phyloP scores from a whole-genome alignment of 2,329 filamentous ascomycete genomes.

The Botrytis squamosa region DNA sequence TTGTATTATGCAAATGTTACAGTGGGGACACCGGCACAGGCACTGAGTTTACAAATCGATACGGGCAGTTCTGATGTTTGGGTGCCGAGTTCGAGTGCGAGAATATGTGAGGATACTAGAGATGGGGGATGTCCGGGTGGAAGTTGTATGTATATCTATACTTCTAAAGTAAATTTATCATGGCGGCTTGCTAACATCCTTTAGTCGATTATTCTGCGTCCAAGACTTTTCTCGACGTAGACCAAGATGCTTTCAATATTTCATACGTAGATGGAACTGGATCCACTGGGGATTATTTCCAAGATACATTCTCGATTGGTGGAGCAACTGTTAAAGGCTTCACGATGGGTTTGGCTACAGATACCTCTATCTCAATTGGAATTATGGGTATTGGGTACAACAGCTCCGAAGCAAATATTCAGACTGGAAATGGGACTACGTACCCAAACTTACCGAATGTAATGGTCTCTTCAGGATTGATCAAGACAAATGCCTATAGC shows the following conservation, averaged over 20 bases:
- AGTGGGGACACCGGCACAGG: constrained; percentile 59
- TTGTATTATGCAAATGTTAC: constrained; percentile 50
- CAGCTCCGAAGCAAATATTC: constrained; percentile 46
- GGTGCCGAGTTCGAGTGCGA: constrained; percentile 45
- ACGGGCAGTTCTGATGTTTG: constrained; percentile 65
- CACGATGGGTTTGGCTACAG: constrained; percentile 54
- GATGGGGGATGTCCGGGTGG: constrained; percentile 46
- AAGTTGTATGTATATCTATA: constrained; percentile 45
- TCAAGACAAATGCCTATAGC: constrained; percentile 45
- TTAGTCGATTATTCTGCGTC: constrained; percentile 51
- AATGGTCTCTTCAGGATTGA: constrained; percentile 45
- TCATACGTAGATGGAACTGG: constrained; percentile 58
- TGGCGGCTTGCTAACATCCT: constrained; percentile 7
- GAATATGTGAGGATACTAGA: constrained; percentile 35
- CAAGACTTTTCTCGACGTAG: constrained; percentile 48
- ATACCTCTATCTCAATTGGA: constrained; percentile 51
- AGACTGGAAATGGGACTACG: constrained; percentile 45
- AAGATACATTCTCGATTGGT: constrained; percentile 54
- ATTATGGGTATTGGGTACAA: constrained; percentile 59
- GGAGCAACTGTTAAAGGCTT: constrained; percentile 50
- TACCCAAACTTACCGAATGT: constrained; percentile 38
- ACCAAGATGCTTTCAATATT: constrained; percentile 53
- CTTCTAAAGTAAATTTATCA: not conserved
- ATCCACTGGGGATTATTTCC: constrained; percentile 56
- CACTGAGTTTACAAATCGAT: constrained; percentile 55